phyloP scores from a whole-genome alignment of 768 basidiomycete species.

The Cantharellus cinnabarinus region DNA sequence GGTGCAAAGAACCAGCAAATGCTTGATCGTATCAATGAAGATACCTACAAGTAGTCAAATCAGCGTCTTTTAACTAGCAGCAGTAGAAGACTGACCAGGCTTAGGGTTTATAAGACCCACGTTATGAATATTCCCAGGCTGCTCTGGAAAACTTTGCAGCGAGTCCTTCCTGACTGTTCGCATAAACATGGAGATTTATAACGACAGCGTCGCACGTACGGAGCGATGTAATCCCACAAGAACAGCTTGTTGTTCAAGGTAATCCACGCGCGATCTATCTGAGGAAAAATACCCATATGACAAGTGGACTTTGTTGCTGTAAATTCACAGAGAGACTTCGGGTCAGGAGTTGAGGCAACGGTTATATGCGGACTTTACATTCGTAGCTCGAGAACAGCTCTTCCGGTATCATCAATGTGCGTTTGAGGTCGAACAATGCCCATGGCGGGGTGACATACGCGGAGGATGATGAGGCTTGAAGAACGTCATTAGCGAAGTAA shows the following conservation, averaged over 20 bases:
- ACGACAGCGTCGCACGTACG: conserved; percentile 38
- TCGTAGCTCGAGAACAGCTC: conserved; percentile 7
- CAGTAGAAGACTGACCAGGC: conserved; percentile 20
- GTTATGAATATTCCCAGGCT: conserved; percentile 71
- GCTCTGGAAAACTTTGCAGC: conserved; percentile 25
- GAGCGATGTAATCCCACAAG: conserved; percentile 68
- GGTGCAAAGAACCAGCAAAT: conserved; percentile 77
- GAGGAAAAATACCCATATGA: conserved; percentile 65
- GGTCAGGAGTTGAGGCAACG: background rate
- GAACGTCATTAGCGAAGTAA: background rate
- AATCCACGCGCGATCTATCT: conserved; percentile 90
- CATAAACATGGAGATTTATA: background rate
- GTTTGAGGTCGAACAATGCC: conserved; percentile 6
- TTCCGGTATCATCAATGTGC: conserved; percentile 6
- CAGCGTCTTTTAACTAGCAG: background rate
- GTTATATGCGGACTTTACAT: background rate
- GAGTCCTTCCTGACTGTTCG: background rate
- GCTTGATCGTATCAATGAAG: conserved; percentile 83
- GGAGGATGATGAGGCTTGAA: conserved; percentile 8
- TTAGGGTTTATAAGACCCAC: conserved; percentile 80
- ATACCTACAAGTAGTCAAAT: conserved; percentile 21
- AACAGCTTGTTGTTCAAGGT: conserved; percentile 86
- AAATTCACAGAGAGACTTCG: background rate
- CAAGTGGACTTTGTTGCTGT: conserved; percentile 4
- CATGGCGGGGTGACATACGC: conserved; percentile 8